Conservation (phyloP, 2,329 filamentous ascomycete species). For the Alternaria brassicae region DNA sequence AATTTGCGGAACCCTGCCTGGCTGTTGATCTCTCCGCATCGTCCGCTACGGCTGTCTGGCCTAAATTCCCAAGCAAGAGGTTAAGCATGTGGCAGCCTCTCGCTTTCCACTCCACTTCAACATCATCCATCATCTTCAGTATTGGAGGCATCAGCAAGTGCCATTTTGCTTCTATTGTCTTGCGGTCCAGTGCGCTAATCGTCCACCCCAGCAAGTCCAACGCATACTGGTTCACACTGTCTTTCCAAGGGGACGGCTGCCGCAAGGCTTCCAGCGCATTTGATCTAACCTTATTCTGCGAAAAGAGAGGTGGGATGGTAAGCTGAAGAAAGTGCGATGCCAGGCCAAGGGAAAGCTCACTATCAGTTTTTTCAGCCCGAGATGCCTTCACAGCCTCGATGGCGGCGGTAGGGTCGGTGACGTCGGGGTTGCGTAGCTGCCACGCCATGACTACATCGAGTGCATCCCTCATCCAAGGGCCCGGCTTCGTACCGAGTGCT, state of each 20-base stretch:
- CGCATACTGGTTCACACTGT: constrained; percentile 56
- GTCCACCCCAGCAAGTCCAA: constrained; percentile 69
- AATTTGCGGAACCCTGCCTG: constrained; percentile 52
- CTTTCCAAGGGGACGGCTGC: constrained; percentile 67
- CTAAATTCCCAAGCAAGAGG: constrained; percentile 59
- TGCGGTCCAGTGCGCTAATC: constrained; percentile 59
- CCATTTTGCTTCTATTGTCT: constrained; percentile 65
- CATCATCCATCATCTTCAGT: constrained; percentile 72
- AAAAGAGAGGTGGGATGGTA: constrained; percentile 73
- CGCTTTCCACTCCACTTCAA: constrained; percentile 60
- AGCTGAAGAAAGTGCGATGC: constrained; percentile 65
- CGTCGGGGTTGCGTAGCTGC: constrained; percentile 82
- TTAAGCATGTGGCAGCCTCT: constrained; percentile 64
- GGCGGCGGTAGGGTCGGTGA: constrained; percentile 61
- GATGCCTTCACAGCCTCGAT: constrained; percentile 55
- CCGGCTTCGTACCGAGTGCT: constrained; percentile 71
- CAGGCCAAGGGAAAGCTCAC: constrained; percentile 60
- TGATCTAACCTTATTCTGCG: constrained; percentile 40
- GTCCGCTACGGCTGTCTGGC: background rate
- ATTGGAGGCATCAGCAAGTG: constrained; percentile 73
- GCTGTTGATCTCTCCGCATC: constrained; percentile 28
- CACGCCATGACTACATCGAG: constrained; percentile 83
- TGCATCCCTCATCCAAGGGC: constrained; percentile 83
- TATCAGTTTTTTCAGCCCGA: constrained; percentile 55
- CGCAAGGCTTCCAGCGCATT: constrained; percentile 64